Evolutionary conservation across 768 basidiomycete genomes (phyloP).

Genomic region (Trametes cubensis): DNA sequence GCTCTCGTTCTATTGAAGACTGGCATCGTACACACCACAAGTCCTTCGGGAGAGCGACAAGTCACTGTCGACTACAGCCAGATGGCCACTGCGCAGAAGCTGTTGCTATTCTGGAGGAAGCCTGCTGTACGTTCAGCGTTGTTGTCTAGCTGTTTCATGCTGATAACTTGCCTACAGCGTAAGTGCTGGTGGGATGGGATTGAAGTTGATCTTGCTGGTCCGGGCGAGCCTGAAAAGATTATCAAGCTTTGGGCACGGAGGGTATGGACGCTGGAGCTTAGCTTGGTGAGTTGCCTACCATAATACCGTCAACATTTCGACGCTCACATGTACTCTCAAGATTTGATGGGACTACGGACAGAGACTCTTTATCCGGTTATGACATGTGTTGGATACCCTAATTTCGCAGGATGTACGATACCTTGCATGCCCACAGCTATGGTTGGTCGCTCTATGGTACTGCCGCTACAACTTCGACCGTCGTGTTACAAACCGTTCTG

Average conservation of each 20-base stretch:
- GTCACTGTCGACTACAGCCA: constrained; percentile 89
- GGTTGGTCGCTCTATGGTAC: neutral
- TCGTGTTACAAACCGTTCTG: too few species aligned
- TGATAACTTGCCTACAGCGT: constrained; percentile 53
- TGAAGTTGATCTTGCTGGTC: constrained; percentile 77
- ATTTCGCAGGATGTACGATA: constrained; percentile 24
- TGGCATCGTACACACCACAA: constrained; percentile 74
- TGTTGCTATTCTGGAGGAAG: constrained; percentile 97
- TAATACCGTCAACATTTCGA: neutral
- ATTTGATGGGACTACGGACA: constrained; percentile 21
- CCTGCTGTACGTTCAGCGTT: constrained; percentile 82
- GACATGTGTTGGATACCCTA: constrained; percentile 23
- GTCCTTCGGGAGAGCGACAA: constrained; percentile 59
- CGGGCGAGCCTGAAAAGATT: constrained; percentile 50
- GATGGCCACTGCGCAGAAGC: constrained; percentile 97
- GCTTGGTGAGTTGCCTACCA: constrained; percentile 62
- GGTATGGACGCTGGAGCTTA: constrained; percentile 98
- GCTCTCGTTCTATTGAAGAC: constrained; percentile 97
- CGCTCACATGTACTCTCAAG: constrained; percentile 9
- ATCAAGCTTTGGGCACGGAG: constrained; percentile 96
- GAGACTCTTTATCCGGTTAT: neutral
- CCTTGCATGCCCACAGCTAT: constrained; percentile 1
- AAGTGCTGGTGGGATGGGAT: constrained; percentile 99
- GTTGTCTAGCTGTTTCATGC: neutral
- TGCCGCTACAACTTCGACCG: neutral